Percentiles rank a stretch among this genome's conserved stretches.
Evolutionary conservation across 2,329 filamentous ascomycete genomes (phyloP).

Genomic region (Cylindrodendrum hubeiense): DNA sequence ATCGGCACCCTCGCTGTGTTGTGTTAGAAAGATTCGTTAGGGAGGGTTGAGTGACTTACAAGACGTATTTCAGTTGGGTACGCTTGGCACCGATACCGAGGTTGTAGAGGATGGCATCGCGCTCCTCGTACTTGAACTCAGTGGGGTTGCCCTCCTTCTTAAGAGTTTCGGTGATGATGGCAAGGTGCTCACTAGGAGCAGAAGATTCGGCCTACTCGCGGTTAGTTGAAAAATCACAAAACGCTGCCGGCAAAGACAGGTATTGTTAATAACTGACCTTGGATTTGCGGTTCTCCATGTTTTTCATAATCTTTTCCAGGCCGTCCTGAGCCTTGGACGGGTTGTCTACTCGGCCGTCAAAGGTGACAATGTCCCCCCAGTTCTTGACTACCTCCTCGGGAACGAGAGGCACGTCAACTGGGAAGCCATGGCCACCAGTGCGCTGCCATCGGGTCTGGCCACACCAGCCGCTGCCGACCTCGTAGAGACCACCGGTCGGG

Average conservation of each 20-base stretch:
- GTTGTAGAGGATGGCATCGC: constrained; percentile 95
- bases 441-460: constrained; percentile 96
- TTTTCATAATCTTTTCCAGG: constrained; percentile 81
- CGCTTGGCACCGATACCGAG: constrained; percentile 93
- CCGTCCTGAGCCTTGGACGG: constrained; percentile 84
- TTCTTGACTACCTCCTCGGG: constrained; percentile 85
- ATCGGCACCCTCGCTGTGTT: constrained; percentile 79
- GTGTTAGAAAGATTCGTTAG: constrained; percentile 9
- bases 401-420: constrained; percentile 83
- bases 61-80: constrained; percentile 88
- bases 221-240: background rate
- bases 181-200: constrained; percentile 74
- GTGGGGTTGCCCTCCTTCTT: constrained; percentile 77
- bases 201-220: constrained; percentile 33
- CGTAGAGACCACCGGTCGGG: constrained; percentile 89
- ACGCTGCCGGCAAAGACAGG: background rate
- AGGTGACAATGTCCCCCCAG: constrained; percentile 85
- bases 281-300: constrained; percentile 81
- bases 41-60: constrained; percentile 56
- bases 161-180: constrained; percentile 82
- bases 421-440: constrained; percentile 90
- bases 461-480: constrained; percentile 95
- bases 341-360: constrained; percentile 89
- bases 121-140: constrained; percentile 85
- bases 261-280: constrained; percentile 65